Evolutionary conservation across 495 filamentous ascomycete genomes (phyloP).

Genomic region (Daldinia bambusicola): DNA sequence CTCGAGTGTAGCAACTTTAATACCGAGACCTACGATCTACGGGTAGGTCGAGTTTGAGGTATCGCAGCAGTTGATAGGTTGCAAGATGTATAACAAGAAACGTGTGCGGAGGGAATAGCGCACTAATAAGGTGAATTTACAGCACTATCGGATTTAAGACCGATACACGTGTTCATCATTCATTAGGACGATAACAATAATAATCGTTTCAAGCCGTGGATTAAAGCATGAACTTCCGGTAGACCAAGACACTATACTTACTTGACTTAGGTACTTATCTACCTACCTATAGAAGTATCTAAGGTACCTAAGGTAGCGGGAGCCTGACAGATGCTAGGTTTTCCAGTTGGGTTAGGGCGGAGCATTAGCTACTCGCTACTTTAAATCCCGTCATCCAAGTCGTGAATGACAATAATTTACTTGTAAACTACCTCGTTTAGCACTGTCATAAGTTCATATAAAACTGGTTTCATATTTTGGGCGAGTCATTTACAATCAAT

Average conservation of each 20-base stretch:
- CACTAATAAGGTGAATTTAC: constrained; percentile 27
- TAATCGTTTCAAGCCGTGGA: constrained; percentile 20
- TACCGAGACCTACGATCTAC: constrained; percentile 10
- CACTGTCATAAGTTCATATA: neutral
- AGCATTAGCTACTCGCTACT: neutral
- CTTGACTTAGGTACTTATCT: no score
- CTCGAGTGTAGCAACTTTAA: constrained; percentile 18
- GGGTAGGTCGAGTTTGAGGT: constrained; percentile 15
- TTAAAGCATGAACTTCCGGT: constrained; percentile 1
- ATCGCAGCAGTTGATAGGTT: constrained; percentile 18
- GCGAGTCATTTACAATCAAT: neutral
- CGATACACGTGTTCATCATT: constrained; percentile 25
- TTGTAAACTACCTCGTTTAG: neutral
- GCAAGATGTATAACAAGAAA: constrained; percentile 36
- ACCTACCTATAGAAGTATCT: no score
- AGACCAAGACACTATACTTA: neutral
- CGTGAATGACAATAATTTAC: neutral
- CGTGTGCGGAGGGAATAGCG: constrained; percentile 12
- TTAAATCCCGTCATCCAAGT: neutral
- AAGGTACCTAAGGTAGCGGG: neutral
- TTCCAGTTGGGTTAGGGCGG: neutral
- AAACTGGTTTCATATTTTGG: neutral
- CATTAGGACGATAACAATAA: constrained; percentile 25
- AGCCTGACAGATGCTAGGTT: neutral
- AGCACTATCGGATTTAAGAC: constrained; percentile 7